Base-by-base conservation (phyloP, 2,329 filamentous ascomycete genomes). In the Rutstroemia sp. region DNA sequence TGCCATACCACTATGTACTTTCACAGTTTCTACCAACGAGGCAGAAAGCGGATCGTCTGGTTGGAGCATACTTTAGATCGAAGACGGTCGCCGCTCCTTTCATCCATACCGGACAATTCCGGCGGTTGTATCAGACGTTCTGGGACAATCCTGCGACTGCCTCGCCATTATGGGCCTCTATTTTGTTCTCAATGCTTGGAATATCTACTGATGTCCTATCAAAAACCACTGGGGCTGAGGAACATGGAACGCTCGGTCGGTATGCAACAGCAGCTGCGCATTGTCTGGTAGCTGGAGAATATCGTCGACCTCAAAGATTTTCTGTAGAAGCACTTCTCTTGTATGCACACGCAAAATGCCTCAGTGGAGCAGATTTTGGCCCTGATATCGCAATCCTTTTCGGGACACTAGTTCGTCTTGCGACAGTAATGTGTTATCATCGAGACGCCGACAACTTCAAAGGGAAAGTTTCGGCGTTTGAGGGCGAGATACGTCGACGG, bases 371-470 rank as follows among this genome's bases (percentile, higher is more conserved):
- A 18, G 72, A 73, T 10, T 73, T 73, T 19, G 78, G 79, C 65
- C 77, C 77, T 69, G 76, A 75, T 59, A 77, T 76, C 66, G 82
- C 79, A 62, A 65, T 82, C 34, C 68, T 82, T 12, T 75, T 74
- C 0, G 74, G 75, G 6, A 74, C 79, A 5, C 71, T 75, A 39
- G 71, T 82, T 49, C 75, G 79, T 5, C 67, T 81, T 4, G 79
- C 81, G 72, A 70, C 81, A 56, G 78, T 79, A 64, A 78, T 81
- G 75, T 79, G 79, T 14, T 71, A 81, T n/a, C 80, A 82, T 63
- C 76, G 80, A n/a, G 80, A 82, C 61, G 75, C 79, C 4, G 58
- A 63, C 23, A 44, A 12, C 38, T 25, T 18, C 14, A 7, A 38
- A 34, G n/a, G 49, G 7, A 23, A 27, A 52, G 74, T 82, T 45